Conservation (phyloP, 1,284 basidiomycete genomes). For the Apiotrichum sp. region DNA sequence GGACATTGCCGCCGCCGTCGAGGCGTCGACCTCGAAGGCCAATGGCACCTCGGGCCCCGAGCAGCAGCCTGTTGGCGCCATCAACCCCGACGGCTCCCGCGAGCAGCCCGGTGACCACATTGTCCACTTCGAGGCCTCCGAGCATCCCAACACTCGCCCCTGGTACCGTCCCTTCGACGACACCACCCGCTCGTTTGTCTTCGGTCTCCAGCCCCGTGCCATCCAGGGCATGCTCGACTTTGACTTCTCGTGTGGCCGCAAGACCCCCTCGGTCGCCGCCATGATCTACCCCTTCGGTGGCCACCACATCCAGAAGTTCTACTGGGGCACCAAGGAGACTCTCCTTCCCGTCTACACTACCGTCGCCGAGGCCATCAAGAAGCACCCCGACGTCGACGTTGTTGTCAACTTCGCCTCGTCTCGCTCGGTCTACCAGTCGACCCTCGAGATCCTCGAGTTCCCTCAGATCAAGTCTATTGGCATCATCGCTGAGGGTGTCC, state of each 20-base stretch:
- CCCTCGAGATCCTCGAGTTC: slow-evolving; percentile 77
- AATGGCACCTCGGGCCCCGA: slow-evolving; percentile 29
- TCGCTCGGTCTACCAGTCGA: slow-evolving; percentile 89
- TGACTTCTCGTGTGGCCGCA: slow-evolving; percentile 93
- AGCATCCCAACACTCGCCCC: slow-evolving; percentile 55
- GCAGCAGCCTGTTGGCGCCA: slow-evolving; percentile 56
- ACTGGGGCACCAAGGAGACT: slow-evolving; percentile 99
- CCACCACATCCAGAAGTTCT: slow-evolving; percentile 99
- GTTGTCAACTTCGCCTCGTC: slow-evolving; percentile 98
- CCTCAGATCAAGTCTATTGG: slow-evolving; percentile 77
- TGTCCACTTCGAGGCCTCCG: slow-evolving; percentile 63
- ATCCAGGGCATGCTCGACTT: slow-evolving; percentile 99
- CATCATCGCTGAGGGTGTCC: slow-evolving; percentile 97
- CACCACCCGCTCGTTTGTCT: slow-evolving; percentile 89
- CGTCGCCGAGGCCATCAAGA: slow-evolving; percentile 83
- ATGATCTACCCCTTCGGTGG: slow-evolving; percentile 99
- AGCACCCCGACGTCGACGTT: slow-evolving; percentile 95
- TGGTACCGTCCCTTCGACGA: slow-evolving; percentile 86
- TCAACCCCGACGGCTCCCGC: slow-evolving; percentile 62
- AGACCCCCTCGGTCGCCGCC: slow-evolving; percentile 89
- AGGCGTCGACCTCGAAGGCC: slow-evolving; percentile 25
- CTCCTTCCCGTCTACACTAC: slow-evolving; percentile 95
- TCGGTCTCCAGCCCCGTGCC: slow-evolving; percentile 96
- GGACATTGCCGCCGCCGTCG: slow-evolving; percentile 37
- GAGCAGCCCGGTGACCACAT: slow-evolving; percentile 76